Evolutionary conservation across 768 basidiomycete species (phyloP).

Genomic region (Boletus edulis): DNA sequence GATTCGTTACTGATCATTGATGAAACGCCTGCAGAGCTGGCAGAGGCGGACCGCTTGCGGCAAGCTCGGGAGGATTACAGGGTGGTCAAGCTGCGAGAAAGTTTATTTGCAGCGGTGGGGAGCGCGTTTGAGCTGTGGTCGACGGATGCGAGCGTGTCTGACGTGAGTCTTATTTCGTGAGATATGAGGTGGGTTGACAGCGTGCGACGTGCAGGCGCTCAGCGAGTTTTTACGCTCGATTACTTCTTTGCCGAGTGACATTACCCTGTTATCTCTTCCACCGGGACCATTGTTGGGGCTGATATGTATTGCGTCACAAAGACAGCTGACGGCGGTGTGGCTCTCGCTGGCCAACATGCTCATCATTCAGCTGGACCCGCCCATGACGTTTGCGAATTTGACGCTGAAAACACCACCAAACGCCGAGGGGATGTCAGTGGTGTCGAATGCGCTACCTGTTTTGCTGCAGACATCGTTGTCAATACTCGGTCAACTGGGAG

Average conservation of each 20-base stretch:
- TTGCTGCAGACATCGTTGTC: conserved; percentile 58
- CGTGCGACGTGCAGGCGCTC: conserved; percentile 48
- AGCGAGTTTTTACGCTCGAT: conserved; percentile 86
- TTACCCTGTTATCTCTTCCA: conserved; percentile 76
- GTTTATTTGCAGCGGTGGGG: conserved; percentile 57
- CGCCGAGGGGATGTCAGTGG: conserved; percentile 54
- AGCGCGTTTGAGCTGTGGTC: conserved; percentile 74
- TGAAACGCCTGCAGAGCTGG: conserved; percentile 48
- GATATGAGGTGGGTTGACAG: background rate
- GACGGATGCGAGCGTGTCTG: conserved; percentile 69
- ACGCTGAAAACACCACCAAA: conserved; percentile 52
- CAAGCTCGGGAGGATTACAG: conserved; percentile 62
- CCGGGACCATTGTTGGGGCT: conserved; percentile 79
- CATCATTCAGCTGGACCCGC: conserved; percentile 79
- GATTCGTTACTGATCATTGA: conserved; percentile 66
- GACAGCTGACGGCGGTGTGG: conserved; percentile 81
- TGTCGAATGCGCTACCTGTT: conserved; percentile 52
- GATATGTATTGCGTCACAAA: conserved; percentile 68
- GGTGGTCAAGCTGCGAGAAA: conserved; percentile 62
- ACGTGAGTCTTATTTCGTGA: conserved; percentile 49
- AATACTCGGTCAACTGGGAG: conserved; percentile 52
- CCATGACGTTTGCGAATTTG: conserved; percentile 37
- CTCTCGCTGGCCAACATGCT: conserved; percentile 79
- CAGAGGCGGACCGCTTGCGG: conserved; percentile 54
- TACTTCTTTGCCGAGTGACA: conserved; percentile 74